phyloP scores from a whole-genome alignment of 805 yeast species.

The Ogataea philodendri region DNA sequence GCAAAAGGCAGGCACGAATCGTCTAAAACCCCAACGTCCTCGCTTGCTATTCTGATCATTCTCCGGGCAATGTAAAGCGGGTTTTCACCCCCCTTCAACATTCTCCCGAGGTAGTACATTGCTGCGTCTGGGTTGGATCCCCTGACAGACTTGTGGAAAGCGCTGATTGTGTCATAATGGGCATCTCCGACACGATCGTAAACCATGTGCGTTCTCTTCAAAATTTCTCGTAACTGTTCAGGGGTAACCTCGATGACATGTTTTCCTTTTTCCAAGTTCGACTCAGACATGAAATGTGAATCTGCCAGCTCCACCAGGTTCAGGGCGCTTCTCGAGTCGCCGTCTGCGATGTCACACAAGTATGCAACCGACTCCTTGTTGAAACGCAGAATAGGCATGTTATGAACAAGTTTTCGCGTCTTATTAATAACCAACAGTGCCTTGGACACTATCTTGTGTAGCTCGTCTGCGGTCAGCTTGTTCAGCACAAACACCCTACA shows the following conservation, averaged over 20 bases:
- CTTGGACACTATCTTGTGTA: constrained; percentile 49
- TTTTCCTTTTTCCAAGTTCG: constrained; percentile 7
- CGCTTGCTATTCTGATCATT: constrained; percentile 93
- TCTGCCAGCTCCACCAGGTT: constrained; percentile 75
- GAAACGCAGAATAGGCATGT: constrained; percentile 50
- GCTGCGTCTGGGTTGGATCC: constrained; percentile 92
- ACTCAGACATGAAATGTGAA: constrained; percentile 41
- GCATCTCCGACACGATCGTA: constrained; percentile 89
- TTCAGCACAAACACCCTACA: constrained; percentile 75
- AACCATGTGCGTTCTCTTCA: constrained; percentile 52
- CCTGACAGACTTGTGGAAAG: constrained; percentile 88
- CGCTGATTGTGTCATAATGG: constrained; percentile 94
- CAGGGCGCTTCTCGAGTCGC: constrained; percentile 84
- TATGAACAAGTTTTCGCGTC: constrained; percentile 51
- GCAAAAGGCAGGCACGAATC: constrained; percentile 85
- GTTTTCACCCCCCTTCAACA: constrained; percentile 93
- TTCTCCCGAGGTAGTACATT: constrained; percentile 76
- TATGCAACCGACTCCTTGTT: constrained; percentile 59
- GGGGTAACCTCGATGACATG: constrained; percentile 38
- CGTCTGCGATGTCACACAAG: constrained; percentile 72
- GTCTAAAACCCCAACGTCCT: constrained; percentile 87
- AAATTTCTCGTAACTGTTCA: constrained; percentile 39
- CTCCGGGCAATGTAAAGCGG: constrained; percentile 86
- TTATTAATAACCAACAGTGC: constrained; percentile 62
- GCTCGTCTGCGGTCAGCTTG: constrained; percentile 48